Conservation (phyloP, 306 rosid species). For the Crotalaria pallida region DNA sequence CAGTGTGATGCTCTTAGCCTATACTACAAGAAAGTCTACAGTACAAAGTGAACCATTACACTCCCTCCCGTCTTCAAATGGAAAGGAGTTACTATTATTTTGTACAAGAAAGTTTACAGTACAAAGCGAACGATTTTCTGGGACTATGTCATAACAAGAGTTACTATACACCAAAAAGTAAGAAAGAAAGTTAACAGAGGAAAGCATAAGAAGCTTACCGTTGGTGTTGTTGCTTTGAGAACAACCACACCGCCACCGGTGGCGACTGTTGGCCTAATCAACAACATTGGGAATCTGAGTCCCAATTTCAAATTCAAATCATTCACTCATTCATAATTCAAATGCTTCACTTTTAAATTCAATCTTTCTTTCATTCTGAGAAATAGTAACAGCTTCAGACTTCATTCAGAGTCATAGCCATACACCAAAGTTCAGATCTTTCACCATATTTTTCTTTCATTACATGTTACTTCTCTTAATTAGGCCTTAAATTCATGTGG, state of each 20-base stretch:
- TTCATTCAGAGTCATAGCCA: slow-evolving; percentile 17
- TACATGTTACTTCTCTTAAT: slow-evolving; percentile 36
- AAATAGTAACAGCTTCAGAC: not conserved
- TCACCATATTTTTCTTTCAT: slow-evolving; percentile 23
- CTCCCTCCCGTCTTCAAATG: no score
- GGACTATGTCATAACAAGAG: not conserved
- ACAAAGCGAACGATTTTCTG: not conserved
- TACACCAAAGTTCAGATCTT: slow-evolving; percentile 37
- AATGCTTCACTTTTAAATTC: slow-evolving; percentile 16
- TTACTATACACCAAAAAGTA: not conserved
- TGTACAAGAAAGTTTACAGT: no score
- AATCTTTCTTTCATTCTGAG: not conserved
- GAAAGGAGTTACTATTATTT: no score
- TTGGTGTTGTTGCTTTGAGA: slow-evolving; percentile 19
- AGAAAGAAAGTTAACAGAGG: not conserved
- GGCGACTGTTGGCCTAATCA: not conserved
- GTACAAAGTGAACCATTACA: no score
- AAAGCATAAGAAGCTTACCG: slow-evolving; percentile 18
- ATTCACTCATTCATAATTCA: not conserved
- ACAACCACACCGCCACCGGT: not conserved
- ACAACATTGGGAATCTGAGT: slow-evolving; percentile 36
- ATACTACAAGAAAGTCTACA: no score
- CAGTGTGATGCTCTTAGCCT: no score
- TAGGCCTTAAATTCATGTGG: slow-evolving; percentile 13
- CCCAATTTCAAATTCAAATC: slow-evolving; percentile 26